Conservation (phyloP, 1,284 basidiomycete species). For the Puccinia hordei region DNA sequence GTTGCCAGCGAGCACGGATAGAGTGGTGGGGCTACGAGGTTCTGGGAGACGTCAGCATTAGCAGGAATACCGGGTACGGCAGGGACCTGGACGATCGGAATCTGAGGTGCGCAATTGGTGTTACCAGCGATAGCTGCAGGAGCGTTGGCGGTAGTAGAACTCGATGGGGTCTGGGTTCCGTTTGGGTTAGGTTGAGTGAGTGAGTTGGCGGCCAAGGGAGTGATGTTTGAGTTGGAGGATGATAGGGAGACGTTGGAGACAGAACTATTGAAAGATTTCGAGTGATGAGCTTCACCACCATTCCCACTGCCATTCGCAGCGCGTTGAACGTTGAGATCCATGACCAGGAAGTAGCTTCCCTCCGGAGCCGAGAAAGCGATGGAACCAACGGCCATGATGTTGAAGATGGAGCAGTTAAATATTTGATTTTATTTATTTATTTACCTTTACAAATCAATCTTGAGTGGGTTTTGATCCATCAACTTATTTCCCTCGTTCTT, state of each 20-base stretch:
- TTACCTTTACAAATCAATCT: not conserved
- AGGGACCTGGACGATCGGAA: constrained; percentile 13
- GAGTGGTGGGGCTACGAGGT: constrained; percentile 38
- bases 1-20: constrained; percentile 41
- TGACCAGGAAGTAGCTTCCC: constrained; percentile 29
- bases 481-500: not conserved
- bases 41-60: constrained; percentile 18
- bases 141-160: not conserved
- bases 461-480: not conserved
- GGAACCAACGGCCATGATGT: constrained; percentile 7
- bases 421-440: not conserved
- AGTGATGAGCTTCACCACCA: not conserved
- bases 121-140: not conserved
- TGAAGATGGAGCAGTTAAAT: not conserved
- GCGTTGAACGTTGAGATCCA: constrained; percentile 10
- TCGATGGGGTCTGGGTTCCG: not conserved
- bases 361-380: constrained; percentile 25
- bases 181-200: not conserved
- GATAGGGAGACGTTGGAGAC: not conserved
- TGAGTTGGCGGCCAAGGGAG: not conserved
- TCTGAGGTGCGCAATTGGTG: not conserved
- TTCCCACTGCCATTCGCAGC: not conserved
- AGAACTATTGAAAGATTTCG: not conserved
- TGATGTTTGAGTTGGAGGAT: constrained; percentile 1
- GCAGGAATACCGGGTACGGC: constrained; percentile 19